Evolutionary conservation across 2,329 filamentous ascomycete species (phyloP), one percentile per base, ranked within the genome.

Genomic region (Arthrobotrys iridis): DNA sequence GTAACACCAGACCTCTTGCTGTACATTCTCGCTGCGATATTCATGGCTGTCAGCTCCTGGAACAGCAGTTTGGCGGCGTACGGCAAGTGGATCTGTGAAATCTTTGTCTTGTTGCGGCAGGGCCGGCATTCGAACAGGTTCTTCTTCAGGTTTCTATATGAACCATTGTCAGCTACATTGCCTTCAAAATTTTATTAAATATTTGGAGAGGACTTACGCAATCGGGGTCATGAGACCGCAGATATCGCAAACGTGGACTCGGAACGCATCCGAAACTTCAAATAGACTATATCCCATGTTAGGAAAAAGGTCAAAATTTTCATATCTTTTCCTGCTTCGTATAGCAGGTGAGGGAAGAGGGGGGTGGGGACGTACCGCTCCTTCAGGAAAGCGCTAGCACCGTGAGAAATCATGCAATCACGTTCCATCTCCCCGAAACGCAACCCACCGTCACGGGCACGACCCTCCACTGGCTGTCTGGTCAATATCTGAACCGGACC

Each of bases 371-470:
- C 75, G 11, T 77, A 78, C 64, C 79, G 89, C 86, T 99, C 95
- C 85, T 99, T 99, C 81, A 99, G 84, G 87, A 99, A 99, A 1
- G 93, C 91, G 64, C 93, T 94, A 2, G 96, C 95, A 82, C 95
- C 95, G 82, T 99, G 96, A n/a, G 96, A 93, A 85, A 99, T 99
- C 95, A 99, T 99, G 83, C 95, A 99, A 88, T 99, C 96, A 85
- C 96, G 94, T 84, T 99, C 96, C 95, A 99, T 99, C 86, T 99
- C 95, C 89, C 95, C 95, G 88, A 99, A 99, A 82, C 96, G 94
- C 46, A 99, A 87, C 86, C 95, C 95, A 87, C 95, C 95, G 82
- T 99, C 96, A 83, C 96, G 87, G 2, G 95, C 95, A 88, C 96
- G 92, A 91, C 95, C 95, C 84, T 99, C 95, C 11, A 99, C 95